Percentiles rank a stretch among this genome's conserved stretches.
Evolutionary conservation across 495 filamentous ascomycete species (phyloP).

Genomic region (Schizothecium vesticola): DNA sequence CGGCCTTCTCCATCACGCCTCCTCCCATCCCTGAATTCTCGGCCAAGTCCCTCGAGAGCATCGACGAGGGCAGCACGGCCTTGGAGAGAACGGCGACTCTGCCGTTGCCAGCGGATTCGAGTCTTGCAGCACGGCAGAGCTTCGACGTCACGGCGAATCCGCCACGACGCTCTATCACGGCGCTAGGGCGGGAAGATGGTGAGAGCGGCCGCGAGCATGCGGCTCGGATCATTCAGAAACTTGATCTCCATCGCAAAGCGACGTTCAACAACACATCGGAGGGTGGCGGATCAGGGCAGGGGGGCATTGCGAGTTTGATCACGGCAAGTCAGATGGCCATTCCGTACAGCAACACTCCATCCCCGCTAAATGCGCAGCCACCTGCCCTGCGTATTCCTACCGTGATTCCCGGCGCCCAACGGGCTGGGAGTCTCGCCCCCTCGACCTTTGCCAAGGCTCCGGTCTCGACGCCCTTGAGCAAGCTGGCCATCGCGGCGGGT

Average conservation of each 20-base stretch:
- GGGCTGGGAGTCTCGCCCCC: slow-evolving; percentile 68
- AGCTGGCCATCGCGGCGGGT: slow-evolving; percentile 74
- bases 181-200: slow-evolving; percentile 50
- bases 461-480: slow-evolving; percentile 80
- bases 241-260: slow-evolving; percentile 82
- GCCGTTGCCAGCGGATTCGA: slow-evolving; percentile 48
- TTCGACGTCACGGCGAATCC: slow-evolving; percentile 57
- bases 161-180: slow-evolving; percentile 45
- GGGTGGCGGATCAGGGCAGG: slow-evolving; percentile 34
- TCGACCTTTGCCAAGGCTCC: slow-evolving; percentile 79
- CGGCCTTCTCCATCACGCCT: slow-evolving; percentile 87
- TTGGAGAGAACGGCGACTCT: slow-evolving; percentile 60
- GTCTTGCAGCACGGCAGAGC: slow-evolving; percentile 54
- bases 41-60: slow-evolving; percentile 64
- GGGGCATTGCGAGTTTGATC: slow-evolving; percentile 83
- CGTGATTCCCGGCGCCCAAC: slow-evolving; percentile 27
- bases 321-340: slow-evolving; percentile 78
- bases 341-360: slow-evolving; percentile 41
- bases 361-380: slow-evolving; percentile 21
- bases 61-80: slow-evolving; percentile 46
- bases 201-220: slow-evolving; percentile 70
- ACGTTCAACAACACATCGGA: slow-evolving; percentile 45
- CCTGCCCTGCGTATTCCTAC: slow-evolving; percentile 17
- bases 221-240: slow-evolving; percentile 82
- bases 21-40: slow-evolving; percentile 85